phyloP scores from a whole-genome alignment of 2,329 filamentous ascomycete species.

The Fusarium beomiforme region DNA sequence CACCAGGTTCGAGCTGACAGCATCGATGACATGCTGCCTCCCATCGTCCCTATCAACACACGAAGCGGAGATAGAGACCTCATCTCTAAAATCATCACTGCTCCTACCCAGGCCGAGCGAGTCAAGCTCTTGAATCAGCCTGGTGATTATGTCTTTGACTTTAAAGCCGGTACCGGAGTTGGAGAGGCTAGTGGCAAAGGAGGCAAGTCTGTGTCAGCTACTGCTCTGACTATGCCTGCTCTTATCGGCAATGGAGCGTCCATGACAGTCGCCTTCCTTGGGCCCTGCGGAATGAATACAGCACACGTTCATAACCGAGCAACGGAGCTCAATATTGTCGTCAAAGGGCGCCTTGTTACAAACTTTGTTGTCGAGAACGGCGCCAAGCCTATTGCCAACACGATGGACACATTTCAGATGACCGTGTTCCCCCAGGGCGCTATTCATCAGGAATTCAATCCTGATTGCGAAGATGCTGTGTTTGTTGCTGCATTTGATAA shows the following conservation, averaged over 20 bases:
- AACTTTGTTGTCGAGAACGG: conserved; percentile 10
- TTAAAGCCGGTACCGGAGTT: not conserved
- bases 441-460: conserved; percentile 63
- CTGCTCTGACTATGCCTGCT: conserved; percentile 14
- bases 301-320: conserved; percentile 15
- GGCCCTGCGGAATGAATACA: conserved; percentile 17
- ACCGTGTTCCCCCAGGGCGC: conserved; percentile 60
- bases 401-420: conserved; percentile 54
- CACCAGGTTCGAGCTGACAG: conserved; percentile 1
- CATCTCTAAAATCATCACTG: conserved; percentile 44
- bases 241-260: conserved; percentile 16
- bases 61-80: conserved; percentile 37
- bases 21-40: conserved; percentile 15
- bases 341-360: conserved; percentile 14
- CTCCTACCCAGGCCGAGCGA: conserved; percentile 47
- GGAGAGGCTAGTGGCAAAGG: conserved; percentile 6
- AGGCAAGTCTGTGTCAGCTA: conserved; percentile 2
- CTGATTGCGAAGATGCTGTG: conserved; percentile 57
- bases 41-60: conserved; percentile 21
- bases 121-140: conserved; percentile 38
- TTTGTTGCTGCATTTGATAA: conserved; percentile 60
- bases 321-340: conserved; percentile 11
- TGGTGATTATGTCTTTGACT: conserved; percentile 15
- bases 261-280: conserved; percentile 14
- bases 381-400: conserved; percentile 48